These are phyloP conservation scores for Kappamyces sp. DNA, from an alignment of 192 early-diverging fungal genomes.

Conservation along the genomic window DNA sequence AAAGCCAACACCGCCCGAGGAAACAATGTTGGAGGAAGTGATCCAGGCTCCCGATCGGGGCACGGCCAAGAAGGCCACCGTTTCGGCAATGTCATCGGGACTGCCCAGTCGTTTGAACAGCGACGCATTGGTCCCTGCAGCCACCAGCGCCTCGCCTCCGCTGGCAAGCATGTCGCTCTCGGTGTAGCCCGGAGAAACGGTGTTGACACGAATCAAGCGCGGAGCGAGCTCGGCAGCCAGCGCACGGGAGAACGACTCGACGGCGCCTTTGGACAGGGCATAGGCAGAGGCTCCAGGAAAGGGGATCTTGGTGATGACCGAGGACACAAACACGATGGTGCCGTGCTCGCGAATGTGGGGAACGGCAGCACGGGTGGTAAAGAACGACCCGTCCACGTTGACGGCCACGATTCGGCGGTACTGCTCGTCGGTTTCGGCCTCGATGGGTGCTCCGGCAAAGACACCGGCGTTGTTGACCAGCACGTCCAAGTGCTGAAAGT, in stretches of 20 bases:
- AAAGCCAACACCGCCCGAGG: too few relatives aligned
- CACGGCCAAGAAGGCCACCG: conserved; percentile 17
- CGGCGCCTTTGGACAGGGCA: conserved; percentile 24
- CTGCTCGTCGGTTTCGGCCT: conserved; percentile 20
- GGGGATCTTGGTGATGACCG: conserved; percentile 15
- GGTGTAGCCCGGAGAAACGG: conserved; percentile 23
- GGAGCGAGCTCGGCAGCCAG: conserved; percentile 28
- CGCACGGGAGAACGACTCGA: conserved; percentile 26
- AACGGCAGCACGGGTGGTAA: conserved; percentile 20
- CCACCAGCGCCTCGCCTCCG: conserved; percentile 4
- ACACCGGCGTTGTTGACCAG: conserved; percentile 38
- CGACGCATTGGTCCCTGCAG: neutral
- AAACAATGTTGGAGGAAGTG: too few relatives aligned
- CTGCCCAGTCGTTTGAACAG: conserved; percentile 26
- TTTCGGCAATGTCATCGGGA: conserved; percentile 29
- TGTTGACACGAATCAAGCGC: conserved; percentile 32
- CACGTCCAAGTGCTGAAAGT: conserved; percentile 28
- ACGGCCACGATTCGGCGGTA: conserved; percentile 25
- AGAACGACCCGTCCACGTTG: conserved; percentile 28
- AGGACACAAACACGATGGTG: conserved; percentile 31
- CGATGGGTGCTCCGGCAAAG: conserved; percentile 17
- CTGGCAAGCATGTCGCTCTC: conserved; percentile 17
- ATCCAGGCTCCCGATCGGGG: neutral
- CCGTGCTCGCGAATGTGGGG: conserved; percentile 27
- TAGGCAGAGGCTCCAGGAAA: conserved; percentile 6